Evolutionary conservation across 202 grass and related monocot genomes (phyloP).

Genomic region (Carex arenaria): DNA sequence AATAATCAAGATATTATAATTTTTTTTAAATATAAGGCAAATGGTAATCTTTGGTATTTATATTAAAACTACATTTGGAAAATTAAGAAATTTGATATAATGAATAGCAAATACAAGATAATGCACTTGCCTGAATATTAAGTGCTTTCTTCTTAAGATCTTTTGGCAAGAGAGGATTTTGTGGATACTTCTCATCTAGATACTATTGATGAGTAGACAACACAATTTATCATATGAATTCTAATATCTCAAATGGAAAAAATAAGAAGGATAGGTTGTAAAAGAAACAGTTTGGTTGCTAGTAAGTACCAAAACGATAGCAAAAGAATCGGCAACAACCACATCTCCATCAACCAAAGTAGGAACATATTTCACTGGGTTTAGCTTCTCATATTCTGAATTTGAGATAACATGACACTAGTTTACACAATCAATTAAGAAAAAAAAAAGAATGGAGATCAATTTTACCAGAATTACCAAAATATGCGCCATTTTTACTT

Average conservation of each 20-base stretch:
- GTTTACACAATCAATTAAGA: neutral
- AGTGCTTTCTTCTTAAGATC: constrained; percentile 72
- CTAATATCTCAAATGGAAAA: neutral
- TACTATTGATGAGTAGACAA: constrained; percentile 52
- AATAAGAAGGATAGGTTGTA: neutral
- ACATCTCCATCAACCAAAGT: constrained; percentile 60
- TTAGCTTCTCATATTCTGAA: constrained; percentile 75
- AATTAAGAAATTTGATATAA: neutral
- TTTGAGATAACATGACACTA: constrained; percentile 9
- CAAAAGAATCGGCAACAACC: constrained; percentile 65
- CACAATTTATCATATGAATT: neutral
- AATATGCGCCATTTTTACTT: neutral
- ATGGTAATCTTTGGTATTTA: neutral
- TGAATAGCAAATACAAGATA: neutral
- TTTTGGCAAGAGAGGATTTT: constrained; percentile 59
- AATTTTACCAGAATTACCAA: neutral
- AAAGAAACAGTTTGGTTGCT: constrained; percentile 1
- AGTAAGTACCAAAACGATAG: constrained; percentile 51
- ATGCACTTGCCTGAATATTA: constrained; percentile 67
- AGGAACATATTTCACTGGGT: constrained; percentile 77
- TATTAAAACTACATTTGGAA: neutral
- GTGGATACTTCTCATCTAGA: constrained; percentile 88
- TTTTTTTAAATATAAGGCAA: neutral
- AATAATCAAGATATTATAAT: neutral
- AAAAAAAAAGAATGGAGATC: neutral